These are phyloP conservation scores for Lablab purpureus DNA, from an alignment of 306 rosid species.

Conservation along the genomic window DNA sequence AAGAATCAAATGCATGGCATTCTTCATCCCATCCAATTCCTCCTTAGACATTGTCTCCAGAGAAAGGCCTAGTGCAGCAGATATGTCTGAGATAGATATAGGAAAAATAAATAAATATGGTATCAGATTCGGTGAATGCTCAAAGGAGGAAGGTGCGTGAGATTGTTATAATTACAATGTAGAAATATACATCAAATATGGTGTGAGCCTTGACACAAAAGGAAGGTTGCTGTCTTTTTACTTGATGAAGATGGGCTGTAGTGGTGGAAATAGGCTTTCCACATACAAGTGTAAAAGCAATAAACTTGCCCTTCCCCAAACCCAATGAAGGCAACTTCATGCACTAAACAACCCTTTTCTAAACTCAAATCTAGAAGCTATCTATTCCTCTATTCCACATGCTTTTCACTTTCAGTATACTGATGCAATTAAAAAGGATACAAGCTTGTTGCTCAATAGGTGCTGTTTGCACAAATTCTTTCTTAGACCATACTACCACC, in stretches of 20 bases:
- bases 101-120: conserved; percentile 50
- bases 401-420: conserved; percentile 35
- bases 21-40: conserved; percentile 80
- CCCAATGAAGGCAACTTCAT: conserved; percentile 11
- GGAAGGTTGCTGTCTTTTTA: conserved; percentile 3
- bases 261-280: conserved; percentile 9
- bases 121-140: conserved; percentile 36
- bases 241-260: conserved; percentile 16
- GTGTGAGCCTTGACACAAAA: conserved; percentile 5
- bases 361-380: conserved; percentile 31
- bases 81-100: conserved; percentile 72
- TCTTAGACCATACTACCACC: conserved; percentile 78
- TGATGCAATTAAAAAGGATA: conserved; percentile 67
- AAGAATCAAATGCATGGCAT: conserved; percentile 80
- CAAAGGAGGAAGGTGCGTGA: conserved; percentile 19
- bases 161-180: conserved; percentile 21
- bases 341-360: conserved; percentile 19
- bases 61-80: conserved; percentile 89
- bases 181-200: conserved; percentile 34
- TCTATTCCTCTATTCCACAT: neutral
- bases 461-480: conserved; percentile 89
- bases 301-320: conserved; percentile 29
- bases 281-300: conserved; percentile 25
- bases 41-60: conserved; percentile 80
- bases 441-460: conserved; percentile 90